These are phyloP conservation scores for Phytophthora meadii DNA, from an alignment of 352 stramenopile genomes.

Conservation along the genomic window DNA sequence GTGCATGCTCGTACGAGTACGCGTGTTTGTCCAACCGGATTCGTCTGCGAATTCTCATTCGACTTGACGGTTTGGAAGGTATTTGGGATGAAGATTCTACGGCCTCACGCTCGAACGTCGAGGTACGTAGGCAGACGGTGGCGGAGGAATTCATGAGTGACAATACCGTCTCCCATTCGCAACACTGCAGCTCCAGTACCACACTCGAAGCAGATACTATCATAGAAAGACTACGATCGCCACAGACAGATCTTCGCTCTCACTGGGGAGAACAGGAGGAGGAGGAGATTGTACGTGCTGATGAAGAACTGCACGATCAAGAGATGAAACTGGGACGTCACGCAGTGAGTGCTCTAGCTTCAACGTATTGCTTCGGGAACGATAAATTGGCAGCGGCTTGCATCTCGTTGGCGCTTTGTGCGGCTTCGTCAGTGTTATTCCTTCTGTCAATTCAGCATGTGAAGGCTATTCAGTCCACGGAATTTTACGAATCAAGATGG, in stretches of 20 bases:
- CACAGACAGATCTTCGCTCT: conserved; percentile 20
- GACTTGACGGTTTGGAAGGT: conserved; percentile 38
- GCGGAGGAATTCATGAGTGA: conserved; percentile 10
- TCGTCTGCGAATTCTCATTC: conserved; percentile 50
- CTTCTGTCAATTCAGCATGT: conserved; percentile 34
- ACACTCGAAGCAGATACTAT: not conserved
- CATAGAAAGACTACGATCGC: not conserved
- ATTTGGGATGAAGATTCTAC: conserved; percentile 22
- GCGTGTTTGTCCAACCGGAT: conserved; percentile 73
- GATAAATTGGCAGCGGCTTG: conserved; percentile 48
- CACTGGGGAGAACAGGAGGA: conserved; percentile 27
- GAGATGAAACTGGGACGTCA: conserved; percentile 22
- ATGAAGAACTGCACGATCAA: conserved; percentile 30
- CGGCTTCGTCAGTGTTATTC: conserved; percentile 33
- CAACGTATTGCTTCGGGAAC: conserved; percentile 26
- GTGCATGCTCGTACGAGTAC: conserved; percentile 75
- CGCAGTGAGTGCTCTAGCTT: conserved; percentile 32
- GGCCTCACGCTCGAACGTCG: not conserved
- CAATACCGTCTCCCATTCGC: conserved; percentile 2
- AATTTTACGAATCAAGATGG: conserved; percentile 56
- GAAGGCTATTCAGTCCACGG: conserved; percentile 41
- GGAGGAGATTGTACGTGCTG: conserved; percentile 26
- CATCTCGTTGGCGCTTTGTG: conserved; percentile 36
- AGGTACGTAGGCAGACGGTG: conserved; percentile 6
- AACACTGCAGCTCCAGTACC: not conserved